Evolutionary conservation across 2,329 filamentous ascomycete species (phyloP).

Genomic region (Amauroascus niger): DNA sequence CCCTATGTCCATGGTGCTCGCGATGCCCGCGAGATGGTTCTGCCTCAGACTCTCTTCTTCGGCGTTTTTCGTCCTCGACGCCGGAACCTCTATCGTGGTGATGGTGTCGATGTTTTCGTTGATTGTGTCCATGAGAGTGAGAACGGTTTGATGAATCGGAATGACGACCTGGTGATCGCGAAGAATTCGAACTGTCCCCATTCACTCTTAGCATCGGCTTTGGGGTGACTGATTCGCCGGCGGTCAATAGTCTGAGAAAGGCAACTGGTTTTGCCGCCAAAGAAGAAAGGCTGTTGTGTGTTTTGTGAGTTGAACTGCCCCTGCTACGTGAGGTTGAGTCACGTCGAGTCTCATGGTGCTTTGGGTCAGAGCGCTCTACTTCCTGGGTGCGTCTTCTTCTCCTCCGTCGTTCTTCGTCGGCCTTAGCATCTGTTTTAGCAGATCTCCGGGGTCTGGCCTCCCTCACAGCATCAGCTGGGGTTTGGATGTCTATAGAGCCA

Average conservation of each 20-base stretch:
- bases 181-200: constrained; percentile 20
- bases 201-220: constrained; percentile 34
- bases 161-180: constrained; percentile 23
- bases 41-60: constrained; percentile 1
- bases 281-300: constrained; percentile 20
- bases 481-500: constrained; percentile 29
- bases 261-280: constrained; percentile 18
- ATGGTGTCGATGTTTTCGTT: constrained; percentile 16
- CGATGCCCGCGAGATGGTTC: constrained; percentile 5
- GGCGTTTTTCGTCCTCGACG: constrained; percentile 4
- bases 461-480: constrained; percentile 17
- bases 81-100: background rate
- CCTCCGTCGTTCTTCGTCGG: constrained; percentile 23
- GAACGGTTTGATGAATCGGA: constrained; percentile 25
- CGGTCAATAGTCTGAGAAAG: constrained; percentile 28
- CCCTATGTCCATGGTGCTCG: background rate
- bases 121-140: constrained; percentile 22
- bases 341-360: constrained; percentile 16
- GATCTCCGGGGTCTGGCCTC: background rate
- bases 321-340: constrained; percentile 22
- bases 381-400: constrained; percentile 19
- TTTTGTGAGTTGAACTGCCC: constrained; percentile 23
- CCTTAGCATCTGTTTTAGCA: constrained; percentile 12
- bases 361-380: constrained; percentile 17
- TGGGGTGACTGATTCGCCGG: constrained; percentile 34